phyloP scores from a whole-genome alignment of 2,329 filamentous ascomycete genomes.

The Pseudocercospora macadamiae region DNA sequence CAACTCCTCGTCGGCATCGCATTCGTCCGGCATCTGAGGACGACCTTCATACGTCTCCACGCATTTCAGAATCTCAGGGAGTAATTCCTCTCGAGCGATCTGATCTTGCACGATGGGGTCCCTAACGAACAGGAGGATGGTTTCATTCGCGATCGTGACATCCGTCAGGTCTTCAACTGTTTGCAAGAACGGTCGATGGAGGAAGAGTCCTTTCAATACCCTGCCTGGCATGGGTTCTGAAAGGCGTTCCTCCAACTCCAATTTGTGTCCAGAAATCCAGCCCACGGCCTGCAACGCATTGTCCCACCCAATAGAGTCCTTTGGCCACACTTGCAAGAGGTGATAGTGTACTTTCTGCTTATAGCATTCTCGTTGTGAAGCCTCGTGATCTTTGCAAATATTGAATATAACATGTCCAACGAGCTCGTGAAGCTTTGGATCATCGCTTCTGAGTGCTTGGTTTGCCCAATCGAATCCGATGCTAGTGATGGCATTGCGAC shows the following conservation, averaged over 20 bases:
- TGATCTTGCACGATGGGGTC: constrained; percentile 30
- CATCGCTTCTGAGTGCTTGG: neutral
- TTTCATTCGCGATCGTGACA: constrained; percentile 30
- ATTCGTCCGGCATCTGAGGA: neutral
- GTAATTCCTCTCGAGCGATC: constrained; percentile 15
- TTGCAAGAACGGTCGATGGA: constrained; percentile 17
- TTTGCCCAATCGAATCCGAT: constrained; percentile 31
- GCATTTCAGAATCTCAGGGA: constrained; percentile 24
- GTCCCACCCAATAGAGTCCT: neutral
- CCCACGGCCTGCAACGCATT: constrained; percentile 15
- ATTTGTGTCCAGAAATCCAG: constrained; percentile 32
- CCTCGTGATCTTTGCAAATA: constrained; percentile 43
- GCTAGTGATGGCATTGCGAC: constrained; percentile 27
- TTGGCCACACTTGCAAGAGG: constrained; percentile 12
- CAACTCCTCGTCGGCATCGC: constrained; percentile 13
- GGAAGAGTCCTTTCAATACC: constrained; percentile 17
- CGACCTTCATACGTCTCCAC: neutral
- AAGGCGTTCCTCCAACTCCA: constrained; percentile 10
- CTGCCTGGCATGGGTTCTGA: constrained; percentile 16
- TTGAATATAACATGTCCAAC: constrained; percentile 49
- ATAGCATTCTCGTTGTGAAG: constrained; percentile 31
- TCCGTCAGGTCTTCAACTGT: constrained; percentile 25
- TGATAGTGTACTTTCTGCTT: constrained; percentile 22
- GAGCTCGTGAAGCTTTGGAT: constrained; percentile 16
- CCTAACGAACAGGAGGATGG: constrained; percentile 29